Conservation (phyloP, 352 stramenopile genomes). For the Globisporangium megalacanthum region DNA sequence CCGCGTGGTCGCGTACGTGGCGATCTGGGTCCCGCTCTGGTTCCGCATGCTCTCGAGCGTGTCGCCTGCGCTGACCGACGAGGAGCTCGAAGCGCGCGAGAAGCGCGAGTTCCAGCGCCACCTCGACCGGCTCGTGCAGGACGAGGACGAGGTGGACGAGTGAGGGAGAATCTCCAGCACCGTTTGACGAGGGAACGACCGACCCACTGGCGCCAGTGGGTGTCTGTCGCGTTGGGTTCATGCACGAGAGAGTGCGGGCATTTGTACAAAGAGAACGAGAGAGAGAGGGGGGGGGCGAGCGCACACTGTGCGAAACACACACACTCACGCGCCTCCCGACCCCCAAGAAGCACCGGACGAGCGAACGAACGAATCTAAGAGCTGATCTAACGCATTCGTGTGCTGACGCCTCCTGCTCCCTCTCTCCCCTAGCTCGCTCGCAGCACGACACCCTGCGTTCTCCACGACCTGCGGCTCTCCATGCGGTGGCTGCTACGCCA, state of each 20-base stretch:
- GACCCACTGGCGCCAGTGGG: no score
- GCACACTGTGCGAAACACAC: neutral
- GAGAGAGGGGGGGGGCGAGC: no score
- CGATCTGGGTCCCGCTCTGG: constrained; percentile 82
- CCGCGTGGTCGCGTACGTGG: constrained; percentile 64
- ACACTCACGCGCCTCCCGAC: neutral
- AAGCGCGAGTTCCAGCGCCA: constrained; percentile 40
- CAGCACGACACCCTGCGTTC: no score
- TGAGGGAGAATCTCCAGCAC: no score
- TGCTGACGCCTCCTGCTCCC: neutral
- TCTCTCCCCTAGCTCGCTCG: neutral
- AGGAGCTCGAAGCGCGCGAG: constrained; percentile 48
- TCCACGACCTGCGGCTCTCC: neutral
- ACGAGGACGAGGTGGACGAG: constrained; percentile 35
- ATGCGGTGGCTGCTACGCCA: no score
- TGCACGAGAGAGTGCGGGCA: neutral
- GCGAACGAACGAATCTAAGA: neutral
- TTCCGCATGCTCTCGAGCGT: constrained; percentile 66
- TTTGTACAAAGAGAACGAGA: neutral
- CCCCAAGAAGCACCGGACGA: no score
- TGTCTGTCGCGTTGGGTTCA: no score
- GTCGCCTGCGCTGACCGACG: constrained; percentile 52
- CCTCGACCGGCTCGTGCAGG: constrained; percentile 35
- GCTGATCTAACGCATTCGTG: neutral
- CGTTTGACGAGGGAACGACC: neutral